Evolutionary conservation across 345 rosid species (phyloP).

Genomic region (Excoecaria agallocha): DNA sequence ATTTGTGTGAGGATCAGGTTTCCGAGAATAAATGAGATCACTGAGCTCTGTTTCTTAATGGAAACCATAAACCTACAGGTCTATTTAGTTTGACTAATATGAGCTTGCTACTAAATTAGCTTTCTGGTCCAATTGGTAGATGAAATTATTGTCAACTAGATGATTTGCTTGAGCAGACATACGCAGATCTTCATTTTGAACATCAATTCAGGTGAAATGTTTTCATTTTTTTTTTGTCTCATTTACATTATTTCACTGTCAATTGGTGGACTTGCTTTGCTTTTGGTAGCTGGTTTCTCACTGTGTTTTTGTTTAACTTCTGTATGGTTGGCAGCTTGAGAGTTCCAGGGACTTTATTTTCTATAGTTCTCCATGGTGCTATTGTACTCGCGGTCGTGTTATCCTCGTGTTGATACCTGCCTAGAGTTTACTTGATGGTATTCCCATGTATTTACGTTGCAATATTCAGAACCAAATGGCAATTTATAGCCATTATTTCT

Average conservation of each 20-base stretch:
- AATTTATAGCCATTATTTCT: neutral
- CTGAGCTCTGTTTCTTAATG: slow-evolving; percentile 8
- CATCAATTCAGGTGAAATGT: slow-evolving; percentile 49
- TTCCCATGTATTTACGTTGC: slow-evolving; percentile 17
- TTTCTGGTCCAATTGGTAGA: slow-evolving; percentile 63
- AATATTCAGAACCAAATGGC: neutral
- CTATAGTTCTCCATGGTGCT: slow-evolving; percentile 35
- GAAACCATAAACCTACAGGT: slow-evolving; percentile 25
- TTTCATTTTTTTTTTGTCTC: slow-evolving; percentile 19
- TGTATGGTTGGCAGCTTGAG: slow-evolving; percentile 41
- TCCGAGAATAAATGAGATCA: slow-evolving; percentile 8
- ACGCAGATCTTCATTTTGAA: slow-evolving; percentile 42
- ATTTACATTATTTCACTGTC: slow-evolving; percentile 11
- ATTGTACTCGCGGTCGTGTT: slow-evolving; percentile 16
- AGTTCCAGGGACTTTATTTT: slow-evolving; percentile 31
- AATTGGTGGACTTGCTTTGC: slow-evolving; percentile 17
- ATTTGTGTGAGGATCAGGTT: slow-evolving; percentile 7
- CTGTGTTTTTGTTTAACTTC: slow-evolving; percentile 18
- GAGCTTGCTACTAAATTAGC: slow-evolving; percentile 41
- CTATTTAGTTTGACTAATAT: slow-evolving; percentile 19
- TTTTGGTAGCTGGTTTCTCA: slow-evolving; percentile 22
- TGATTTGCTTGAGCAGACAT: slow-evolving; percentile 63
- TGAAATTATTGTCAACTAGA: slow-evolving; percentile 57
- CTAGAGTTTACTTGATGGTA: slow-evolving; percentile 16
- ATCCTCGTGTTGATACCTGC: slow-evolving; percentile 13